A percentile compares a stretch with the other conserved stretches of the same genome.
phyloP scores from a whole-genome alignment of 345 rosid genomes.

The Brassica cretica region DNA sequence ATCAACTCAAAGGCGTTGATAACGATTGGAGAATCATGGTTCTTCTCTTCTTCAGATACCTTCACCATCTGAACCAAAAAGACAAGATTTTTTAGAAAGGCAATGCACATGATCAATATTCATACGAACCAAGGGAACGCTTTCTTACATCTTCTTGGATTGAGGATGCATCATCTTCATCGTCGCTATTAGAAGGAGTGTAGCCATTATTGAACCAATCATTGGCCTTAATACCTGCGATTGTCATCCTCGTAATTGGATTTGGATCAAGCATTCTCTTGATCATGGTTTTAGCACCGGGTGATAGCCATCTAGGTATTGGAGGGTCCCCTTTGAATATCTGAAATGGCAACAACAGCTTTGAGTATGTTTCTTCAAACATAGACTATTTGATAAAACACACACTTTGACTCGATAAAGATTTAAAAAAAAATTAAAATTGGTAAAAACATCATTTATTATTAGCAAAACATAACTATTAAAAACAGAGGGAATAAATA shows the following conservation, averaged over 20 bases:
- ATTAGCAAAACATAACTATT: neutral
- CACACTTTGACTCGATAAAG: neutral
- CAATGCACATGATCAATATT: neutral
- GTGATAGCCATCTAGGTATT: conserved; percentile 80
- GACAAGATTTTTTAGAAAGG: neutral
- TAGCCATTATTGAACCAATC: conserved; percentile 78
- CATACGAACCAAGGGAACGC: neutral
- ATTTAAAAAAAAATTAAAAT: too few relatives aligned
- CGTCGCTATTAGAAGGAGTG: conserved; percentile 45
- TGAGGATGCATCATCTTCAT: conserved; percentile 55
- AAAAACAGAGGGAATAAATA: neutral
- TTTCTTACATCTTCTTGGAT: conserved; percentile 57
- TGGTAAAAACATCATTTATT: neutral
- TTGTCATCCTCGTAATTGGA: conserved; percentile 62
- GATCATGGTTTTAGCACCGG: conserved; percentile 67
- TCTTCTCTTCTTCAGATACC: conserved; percentile 50
- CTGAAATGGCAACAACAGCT: conserved; percentile 37
- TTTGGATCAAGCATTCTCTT: conserved; percentile 83
- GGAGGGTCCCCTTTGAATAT: conserved; percentile 77
- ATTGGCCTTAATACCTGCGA: conserved; percentile 55
- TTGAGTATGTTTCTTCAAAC: conserved; percentile 17
- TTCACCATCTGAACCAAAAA: conserved; percentile 22
- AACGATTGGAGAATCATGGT: conserved; percentile 46
- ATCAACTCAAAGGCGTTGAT: conserved; percentile 90
- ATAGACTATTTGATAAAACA: neutral